Conservation (phyloP, 2,329 filamentous ascomycete genomes). For the Fusarium tjaetaba region DNA sequence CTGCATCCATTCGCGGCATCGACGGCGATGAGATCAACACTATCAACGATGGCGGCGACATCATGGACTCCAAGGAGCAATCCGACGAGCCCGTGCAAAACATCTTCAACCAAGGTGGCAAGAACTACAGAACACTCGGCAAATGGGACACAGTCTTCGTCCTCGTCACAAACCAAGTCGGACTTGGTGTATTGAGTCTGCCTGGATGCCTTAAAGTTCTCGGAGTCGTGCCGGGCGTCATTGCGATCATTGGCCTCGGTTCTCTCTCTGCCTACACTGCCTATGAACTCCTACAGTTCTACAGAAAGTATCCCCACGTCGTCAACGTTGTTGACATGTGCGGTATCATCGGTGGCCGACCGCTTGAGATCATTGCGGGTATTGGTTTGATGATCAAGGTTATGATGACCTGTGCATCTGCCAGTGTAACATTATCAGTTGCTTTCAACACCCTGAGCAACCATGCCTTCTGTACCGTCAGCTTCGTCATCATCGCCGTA, state of each 20-base stretch:
- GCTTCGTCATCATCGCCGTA: slow-evolving; percentile 70
- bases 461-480: slow-evolving; percentile 69
- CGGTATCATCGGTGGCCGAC: slow-evolving; percentile 56
- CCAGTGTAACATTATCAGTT: slow-evolving; percentile 71
- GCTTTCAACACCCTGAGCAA: slow-evolving; percentile 73
- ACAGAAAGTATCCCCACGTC: slow-evolving; percentile 72
- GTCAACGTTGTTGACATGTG: slow-evolving; percentile 76
- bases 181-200: slow-evolving; percentile 66
- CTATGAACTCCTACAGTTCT: slow-evolving; percentile 66
- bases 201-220: slow-evolving; percentile 74
- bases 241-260: slow-evolving; percentile 71
- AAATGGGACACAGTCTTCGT: slow-evolving; percentile 44
- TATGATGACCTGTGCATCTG: slow-evolving; percentile 73
- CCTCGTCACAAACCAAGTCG: slow-evolving; percentile 45
- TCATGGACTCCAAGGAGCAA: slow-evolving; percentile 25
- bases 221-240: slow-evolving; percentile 72
- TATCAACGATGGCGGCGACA: slow-evolving; percentile 15
- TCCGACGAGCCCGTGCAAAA: slow-evolving; percentile 32
- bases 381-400: slow-evolving; percentile 77
- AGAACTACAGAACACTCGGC: slow-evolving; percentile 44
- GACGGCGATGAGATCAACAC: slow-evolving; percentile 29
- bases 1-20: slow-evolving; percentile 16
- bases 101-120: slow-evolving; percentile 43
- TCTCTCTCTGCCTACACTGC: slow-evolving; percentile 71
- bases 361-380: slow-evolving; percentile 46